Conservation (phyloP, 2,329 filamentous ascomycete genomes). For the Dryadomyces quercivorus region DNA sequence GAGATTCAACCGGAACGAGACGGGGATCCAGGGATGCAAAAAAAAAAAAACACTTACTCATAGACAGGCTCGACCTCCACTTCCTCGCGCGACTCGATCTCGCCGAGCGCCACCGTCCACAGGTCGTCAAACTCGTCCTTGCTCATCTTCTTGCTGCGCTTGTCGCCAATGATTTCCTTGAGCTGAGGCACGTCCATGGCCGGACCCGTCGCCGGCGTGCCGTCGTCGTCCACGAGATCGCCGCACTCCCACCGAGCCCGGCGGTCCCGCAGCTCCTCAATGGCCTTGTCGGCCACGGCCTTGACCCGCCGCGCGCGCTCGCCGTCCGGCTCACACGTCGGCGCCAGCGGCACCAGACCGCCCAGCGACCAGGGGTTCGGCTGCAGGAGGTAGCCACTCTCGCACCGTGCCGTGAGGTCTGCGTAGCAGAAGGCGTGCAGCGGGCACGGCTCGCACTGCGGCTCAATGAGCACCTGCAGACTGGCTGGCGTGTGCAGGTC, state of each 20-base stretch:
- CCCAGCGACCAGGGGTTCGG: conserved; percentile 73
- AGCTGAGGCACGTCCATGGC: conserved; percentile 56
- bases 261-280: conserved; percentile 75
- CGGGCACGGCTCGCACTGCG: conserved; percentile 82
- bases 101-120: conserved; percentile 61
- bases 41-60: conserved; percentile 35
- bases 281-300: conserved; percentile 72
- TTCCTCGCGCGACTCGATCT: conserved; percentile 53
- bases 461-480: conserved; percentile 56
- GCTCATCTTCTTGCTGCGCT: conserved; percentile 71
- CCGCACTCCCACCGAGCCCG: conserved; percentile 88
- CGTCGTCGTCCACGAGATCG: conserved; percentile 50
- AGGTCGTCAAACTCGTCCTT: conserved; percentile 87
- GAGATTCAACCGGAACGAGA: conserved; percentile 1
- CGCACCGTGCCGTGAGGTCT: conserved; percentile 66
- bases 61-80: conserved; percentile 34
- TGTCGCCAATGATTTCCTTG: conserved; percentile 62
- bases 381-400: conserved; percentile 75
- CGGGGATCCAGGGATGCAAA: neutral
- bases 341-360: conserved; percentile 71
- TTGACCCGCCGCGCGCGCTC: conserved; percentile 82
- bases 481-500: conserved; percentile 52
- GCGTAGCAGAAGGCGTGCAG: conserved; percentile 79
- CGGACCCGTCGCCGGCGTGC: conserved; percentile 45
- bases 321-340: conserved; percentile 89